Evolutionary conservation across 2,329 filamentous ascomycete species (phyloP).

Genomic region (Neurospora sp.): DNA sequence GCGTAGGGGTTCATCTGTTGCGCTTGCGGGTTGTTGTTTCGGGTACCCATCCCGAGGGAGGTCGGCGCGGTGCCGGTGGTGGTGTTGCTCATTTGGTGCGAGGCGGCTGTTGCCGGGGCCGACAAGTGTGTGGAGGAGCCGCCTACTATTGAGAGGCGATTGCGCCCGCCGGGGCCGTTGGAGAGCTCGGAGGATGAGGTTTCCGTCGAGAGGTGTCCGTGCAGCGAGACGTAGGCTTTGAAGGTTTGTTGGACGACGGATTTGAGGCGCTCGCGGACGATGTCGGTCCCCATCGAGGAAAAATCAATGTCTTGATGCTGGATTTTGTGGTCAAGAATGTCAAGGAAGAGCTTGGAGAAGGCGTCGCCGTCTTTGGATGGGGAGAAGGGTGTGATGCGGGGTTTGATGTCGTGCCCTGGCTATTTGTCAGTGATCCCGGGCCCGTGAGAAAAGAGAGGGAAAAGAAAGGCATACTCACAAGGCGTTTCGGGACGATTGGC

Average conservation of each 20-base stretch:
- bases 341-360: slow-evolving; percentile 17
- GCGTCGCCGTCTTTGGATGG: slow-evolving; percentile 14
- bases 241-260: slow-evolving; percentile 17
- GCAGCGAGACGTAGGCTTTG: slow-evolving; percentile 14
- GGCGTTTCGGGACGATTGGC: slow-evolving; percentile 14
- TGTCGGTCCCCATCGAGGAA: slow-evolving; percentile 4
- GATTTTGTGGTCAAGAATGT: slow-evolving; percentile 18
- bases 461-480: slow-evolving; percentile 11
- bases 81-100: background rate
- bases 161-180: background rate
- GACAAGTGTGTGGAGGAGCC: slow-evolving; percentile 1
- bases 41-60: background rate
- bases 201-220: slow-evolving; percentile 11
- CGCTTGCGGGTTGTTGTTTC: background rate
- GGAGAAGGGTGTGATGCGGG: background rate
- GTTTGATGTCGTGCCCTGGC: slow-evolving; percentile 14
- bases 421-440: background rate
- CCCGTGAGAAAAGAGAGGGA: background rate
- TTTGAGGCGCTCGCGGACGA: slow-evolving; percentile 11
- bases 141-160: background rate
- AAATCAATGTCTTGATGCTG: slow-evolving; percentile 17
- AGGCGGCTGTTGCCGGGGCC: background rate
- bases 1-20: background rate
- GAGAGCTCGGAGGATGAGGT: slow-evolving; percentile 14
- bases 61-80: slow-evolving; percentile 3